phyloP scores from a whole-genome alignment of 2,329 filamentous ascomycete species.

The Samsoniella hepiali region DNA sequence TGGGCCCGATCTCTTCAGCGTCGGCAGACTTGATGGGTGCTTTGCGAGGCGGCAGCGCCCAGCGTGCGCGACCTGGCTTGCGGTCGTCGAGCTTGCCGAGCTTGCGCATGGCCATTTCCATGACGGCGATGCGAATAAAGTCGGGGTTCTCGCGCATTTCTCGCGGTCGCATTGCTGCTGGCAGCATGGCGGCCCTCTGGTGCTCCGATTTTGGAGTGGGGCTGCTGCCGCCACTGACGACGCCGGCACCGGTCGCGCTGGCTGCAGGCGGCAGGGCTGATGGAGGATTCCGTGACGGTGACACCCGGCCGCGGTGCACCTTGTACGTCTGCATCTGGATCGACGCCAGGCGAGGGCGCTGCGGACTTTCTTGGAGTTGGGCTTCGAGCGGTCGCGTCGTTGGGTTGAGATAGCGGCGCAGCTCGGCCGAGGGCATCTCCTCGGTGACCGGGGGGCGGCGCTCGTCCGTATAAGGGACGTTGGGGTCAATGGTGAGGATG shows the following conservation, averaged over 20 bases:
- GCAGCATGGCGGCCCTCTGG: constrained; percentile 27
- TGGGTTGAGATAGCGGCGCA: constrained; percentile 66
- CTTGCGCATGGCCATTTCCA: constrained; percentile 70
- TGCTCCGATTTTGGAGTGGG: constrained; percentile 22
- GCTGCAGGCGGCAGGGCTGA: constrained; percentile 22
- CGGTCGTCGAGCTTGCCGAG: constrained; percentile 64
- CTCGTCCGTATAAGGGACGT: constrained; percentile 65
- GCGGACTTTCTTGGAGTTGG: constrained; percentile 19
- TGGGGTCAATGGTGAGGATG: constrained; percentile 64
- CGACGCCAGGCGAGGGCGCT: constrained; percentile 46
- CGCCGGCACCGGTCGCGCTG: constrained; percentile 27
- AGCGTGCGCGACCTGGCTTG: constrained; percentile 63
- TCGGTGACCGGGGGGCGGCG: constrained; percentile 59
- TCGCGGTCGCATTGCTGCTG: constrained; percentile 53
- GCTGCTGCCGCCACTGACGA: neutral
- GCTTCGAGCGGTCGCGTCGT: constrained; percentile 41
- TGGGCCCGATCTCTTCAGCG: constrained; percentile 52
- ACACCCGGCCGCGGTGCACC: constrained; percentile 47
- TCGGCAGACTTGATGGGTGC: constrained; percentile 37
- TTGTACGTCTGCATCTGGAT: constrained; percentile 73
- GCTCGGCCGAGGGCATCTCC: constrained; percentile 62
- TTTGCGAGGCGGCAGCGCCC: constrained; percentile 65
- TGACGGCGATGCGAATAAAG: constrained; percentile 67
- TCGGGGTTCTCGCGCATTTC: constrained; percentile 69
- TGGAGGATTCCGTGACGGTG: constrained; percentile 32